Evolutionary conservation across 1,284 basidiomycete genomes (phyloP), one percentile per base, ranked within the genome.

Genomic region (Calocybe gambosa): DNA sequence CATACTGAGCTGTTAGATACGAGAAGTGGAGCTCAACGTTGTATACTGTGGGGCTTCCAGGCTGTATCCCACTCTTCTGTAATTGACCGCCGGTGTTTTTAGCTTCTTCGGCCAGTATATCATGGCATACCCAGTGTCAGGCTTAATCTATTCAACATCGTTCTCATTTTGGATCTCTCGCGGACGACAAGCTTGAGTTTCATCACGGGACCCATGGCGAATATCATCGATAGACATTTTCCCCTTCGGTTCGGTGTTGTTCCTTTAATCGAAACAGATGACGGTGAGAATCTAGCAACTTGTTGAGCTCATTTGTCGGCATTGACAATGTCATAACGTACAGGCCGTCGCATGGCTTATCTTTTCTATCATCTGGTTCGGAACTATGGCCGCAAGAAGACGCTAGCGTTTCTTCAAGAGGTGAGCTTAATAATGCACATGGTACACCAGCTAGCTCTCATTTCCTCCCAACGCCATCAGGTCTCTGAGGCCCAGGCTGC

Each of bases 181-280:
- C 74, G 77, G 36, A 67, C 73, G 0, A 65, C 69, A 4, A 77
- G 74, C 29, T 54, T 93, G 2, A 70, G 78, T 15, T 80, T 88
- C 54, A 67, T 95, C 38, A 69, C 73, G 1, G 74, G 73, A 0
- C 66, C 85, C 0, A 71, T 93, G 34, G 72, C 74, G 15, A 77
- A 72, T 42, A 80, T 93, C 60, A 81, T 96, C 42, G 67, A 77
- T 28, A 74, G 89, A 36, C 75, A 73, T 13, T 71, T 90, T 35
- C 89, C 92, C 0, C 76, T 93, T 53, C 73, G 88, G 26, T 91
- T 91, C 61, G 93, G 93, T 13, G 59, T 95, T 40, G 89, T 93
- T 1, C 92, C 92, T 2, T 65, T 82, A 23, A 64, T 79, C 0
- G 76, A 81, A 50, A 57, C 61, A 7, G 50, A 59, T 8, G 54